Evolutionary conservation across 75 land plant genomes (phyloP).

Genomic region (Picea sitchensis): DNA sequence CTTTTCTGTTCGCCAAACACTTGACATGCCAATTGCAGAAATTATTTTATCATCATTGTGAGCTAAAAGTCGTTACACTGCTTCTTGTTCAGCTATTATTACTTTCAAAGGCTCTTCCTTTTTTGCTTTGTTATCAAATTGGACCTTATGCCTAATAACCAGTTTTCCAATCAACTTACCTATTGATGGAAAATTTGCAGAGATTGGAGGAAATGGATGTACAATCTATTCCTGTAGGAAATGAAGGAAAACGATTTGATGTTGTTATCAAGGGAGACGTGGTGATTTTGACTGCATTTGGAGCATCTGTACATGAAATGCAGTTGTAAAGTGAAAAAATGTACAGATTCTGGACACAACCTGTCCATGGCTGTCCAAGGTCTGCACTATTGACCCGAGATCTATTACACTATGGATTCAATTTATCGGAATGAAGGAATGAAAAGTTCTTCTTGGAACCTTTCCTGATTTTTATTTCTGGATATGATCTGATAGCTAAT

Average conservation of each 20-base stretch:
- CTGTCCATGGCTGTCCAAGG: slow-evolving; percentile 98
- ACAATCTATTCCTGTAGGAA: slow-evolving; percentile 54
- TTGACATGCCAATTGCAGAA: background rate
- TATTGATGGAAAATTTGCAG: slow-evolving; percentile 24
- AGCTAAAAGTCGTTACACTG: background rate
- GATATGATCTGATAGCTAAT: background rate
- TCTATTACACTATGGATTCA: background rate
- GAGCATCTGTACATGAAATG: slow-evolving; percentile 92
- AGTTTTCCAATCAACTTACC: background rate
- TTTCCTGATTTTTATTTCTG: background rate
- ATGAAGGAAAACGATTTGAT: slow-evolving; percentile 61
- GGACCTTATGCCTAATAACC: background rate
- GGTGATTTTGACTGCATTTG: slow-evolving; percentile 94
- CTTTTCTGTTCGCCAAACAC: background rate
- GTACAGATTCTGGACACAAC: slow-evolving; percentile 97
- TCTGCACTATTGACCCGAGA: slow-evolving; percentile 14
- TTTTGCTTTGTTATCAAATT: background rate
- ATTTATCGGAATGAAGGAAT: background rate
- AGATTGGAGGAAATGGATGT: slow-evolving; percentile 84
- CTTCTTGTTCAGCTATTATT: background rate
- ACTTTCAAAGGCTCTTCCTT: background rate
- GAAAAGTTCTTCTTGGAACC: background rate
- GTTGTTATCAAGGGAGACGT: slow-evolving; percentile 79
- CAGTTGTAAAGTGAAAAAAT: slow-evolving; percentile 62
- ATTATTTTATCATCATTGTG: background rate